Evolutionary conservation across 208 protist species (phyloP).

Genomic region (Trypanosoma melophagium): DNA sequence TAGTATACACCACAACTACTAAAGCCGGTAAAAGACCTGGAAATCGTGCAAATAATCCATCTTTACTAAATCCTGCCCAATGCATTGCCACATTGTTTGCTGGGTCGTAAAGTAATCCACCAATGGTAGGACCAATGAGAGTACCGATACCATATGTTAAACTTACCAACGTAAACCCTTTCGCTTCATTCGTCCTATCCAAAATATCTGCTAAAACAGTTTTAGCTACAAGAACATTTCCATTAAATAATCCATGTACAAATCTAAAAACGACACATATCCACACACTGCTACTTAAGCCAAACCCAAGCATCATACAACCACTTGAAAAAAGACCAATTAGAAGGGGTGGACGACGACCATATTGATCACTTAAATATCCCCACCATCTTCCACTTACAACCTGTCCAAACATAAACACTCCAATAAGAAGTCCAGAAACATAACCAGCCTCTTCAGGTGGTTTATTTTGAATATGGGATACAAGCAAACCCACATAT

Average conservation of each 20-base stretch:
- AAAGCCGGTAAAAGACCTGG: slow-evolving; percentile 57
- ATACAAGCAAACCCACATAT: slow-evolving; percentile 55
- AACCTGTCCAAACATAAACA: slow-evolving; percentile 69
- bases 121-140: slow-evolving; percentile 55
- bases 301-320: slow-evolving; percentile 68
- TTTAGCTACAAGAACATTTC: slow-evolving; percentile 79
- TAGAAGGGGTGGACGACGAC: slow-evolving; percentile 48
- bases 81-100: slow-evolving; percentile 26
- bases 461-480: slow-evolving; percentile 34
- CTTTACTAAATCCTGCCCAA: slow-evolving; percentile 33
- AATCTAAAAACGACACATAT: slow-evolving; percentile 52
- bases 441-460: slow-evolving; percentile 60
- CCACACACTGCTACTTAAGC: slow-evolving; percentile 55
- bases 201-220: slow-evolving; percentile 81
- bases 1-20: slow-evolving; percentile 53
- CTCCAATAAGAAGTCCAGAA: slow-evolving; percentile 41
- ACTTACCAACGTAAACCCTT: slow-evolving; percentile 96
- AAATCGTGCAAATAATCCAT: slow-evolving; percentile 40
- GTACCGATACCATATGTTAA: slow-evolving; percentile 73
- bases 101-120: slow-evolving; percentile 70
- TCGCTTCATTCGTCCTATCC: slow-evolving; percentile 58
- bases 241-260: slow-evolving; percentile 69
- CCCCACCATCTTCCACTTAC: slow-evolving; percentile 54
- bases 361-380: slow-evolving; percentile 64
- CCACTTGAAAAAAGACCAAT: slow-evolving; percentile 53